A percentile compares a stretch with the other conserved stretches of the same genome.
Evolutionary conservation across 805 yeast genomes (phyloP).

Genomic region (Candida ponderosae): DNA sequence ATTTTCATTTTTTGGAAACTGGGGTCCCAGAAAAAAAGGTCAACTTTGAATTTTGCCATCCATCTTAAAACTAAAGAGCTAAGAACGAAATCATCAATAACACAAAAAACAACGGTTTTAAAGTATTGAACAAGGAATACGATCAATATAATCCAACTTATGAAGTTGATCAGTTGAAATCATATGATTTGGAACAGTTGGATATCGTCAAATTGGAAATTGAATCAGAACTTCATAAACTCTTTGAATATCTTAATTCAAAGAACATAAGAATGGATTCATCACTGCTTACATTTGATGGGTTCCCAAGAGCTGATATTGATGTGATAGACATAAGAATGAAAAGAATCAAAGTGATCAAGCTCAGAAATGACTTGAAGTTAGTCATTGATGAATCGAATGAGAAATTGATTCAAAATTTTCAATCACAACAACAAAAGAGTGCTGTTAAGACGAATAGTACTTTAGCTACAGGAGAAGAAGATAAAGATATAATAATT

Average conservation of each 20-base stretch:
- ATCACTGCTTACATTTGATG: constrained; percentile 58
- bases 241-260: constrained; percentile 21
- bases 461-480: not conserved
- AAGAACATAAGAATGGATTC: constrained; percentile 58
- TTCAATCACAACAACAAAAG: no score
- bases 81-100: not conserved
- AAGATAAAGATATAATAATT: constrained; percentile 3
- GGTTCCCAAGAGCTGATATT: constrained; percentile 79
- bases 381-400: constrained; percentile 40
- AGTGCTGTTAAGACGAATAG: no score
- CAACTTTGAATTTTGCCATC: no score
- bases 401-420: constrained; percentile 29
- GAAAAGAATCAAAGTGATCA: constrained; percentile 54
- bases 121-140: not conserved
- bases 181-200: not conserved
- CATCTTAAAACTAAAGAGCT: no score
- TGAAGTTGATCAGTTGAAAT: not conserved
- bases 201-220: not conserved
- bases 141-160: not conserved
- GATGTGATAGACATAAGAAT: constrained; percentile 67
- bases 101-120: not conserved
- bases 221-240: not conserved
- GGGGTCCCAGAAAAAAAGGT: no score
- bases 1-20: no score
- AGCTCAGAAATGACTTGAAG: constrained; percentile 63